These are phyloP conservation scores for Pichia sp. DNA, from an alignment of 1,139 yeast genomes.

Conservation along the genomic window DNA sequence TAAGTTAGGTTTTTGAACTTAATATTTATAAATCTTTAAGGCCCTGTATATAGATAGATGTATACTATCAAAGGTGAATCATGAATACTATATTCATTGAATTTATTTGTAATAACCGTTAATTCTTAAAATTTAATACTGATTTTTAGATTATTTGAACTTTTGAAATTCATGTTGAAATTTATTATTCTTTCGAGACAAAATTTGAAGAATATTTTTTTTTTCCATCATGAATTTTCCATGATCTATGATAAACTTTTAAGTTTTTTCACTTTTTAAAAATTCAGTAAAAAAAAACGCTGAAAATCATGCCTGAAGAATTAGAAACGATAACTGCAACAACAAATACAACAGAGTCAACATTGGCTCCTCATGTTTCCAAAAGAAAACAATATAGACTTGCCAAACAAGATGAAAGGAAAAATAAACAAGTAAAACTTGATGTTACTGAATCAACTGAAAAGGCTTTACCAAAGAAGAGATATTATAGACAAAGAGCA, in stretches of 20 bases:
- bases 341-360: constrained; percentile 1
- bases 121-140: too few relatives aligned
- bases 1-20: background rate
- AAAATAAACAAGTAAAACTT: constrained; percentile 27
- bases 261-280: background rate
- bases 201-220: background rate
- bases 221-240: background rate
- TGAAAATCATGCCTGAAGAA: background rate
- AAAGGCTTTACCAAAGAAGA: constrained; percentile 57
- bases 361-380: constrained; percentile 8
- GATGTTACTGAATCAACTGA: constrained; percentile 22
- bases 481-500: constrained; percentile 93
- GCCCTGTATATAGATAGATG: background rate
- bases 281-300: background rate
- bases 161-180: background rate
- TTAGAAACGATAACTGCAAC: background rate
- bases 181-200: background rate
- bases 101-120: background rate
- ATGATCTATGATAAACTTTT: too few relatives aligned
- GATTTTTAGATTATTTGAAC: background rate
- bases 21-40: background rate
- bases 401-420: constrained; percentile 28
- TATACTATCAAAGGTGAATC: background rate
- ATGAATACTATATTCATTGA: background rate
- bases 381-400: constrained; percentile 29